These are phyloP conservation scores for Hamigera avellanea DNA, from an alignment of 495 filamentous ascomycete species.

Conservation along the genomic window DNA sequence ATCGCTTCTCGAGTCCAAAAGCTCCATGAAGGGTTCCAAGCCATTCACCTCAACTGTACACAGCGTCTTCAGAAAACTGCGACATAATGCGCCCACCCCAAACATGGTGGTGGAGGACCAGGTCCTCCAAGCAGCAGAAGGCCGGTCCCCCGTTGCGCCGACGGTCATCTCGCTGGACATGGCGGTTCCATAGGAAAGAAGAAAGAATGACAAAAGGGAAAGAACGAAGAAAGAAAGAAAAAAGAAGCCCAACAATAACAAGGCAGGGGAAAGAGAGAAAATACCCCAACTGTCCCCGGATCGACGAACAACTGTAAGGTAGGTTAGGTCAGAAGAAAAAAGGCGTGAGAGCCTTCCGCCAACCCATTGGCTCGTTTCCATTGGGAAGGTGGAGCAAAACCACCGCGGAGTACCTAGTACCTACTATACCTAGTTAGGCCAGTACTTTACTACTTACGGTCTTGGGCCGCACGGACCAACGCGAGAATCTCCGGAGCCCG, in stretches of 20 bases:
- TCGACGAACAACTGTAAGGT: too few species aligned
- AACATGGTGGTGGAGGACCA: conserved; percentile 31
- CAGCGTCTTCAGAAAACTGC: conserved; percentile 31
- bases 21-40: conserved; percentile 58
- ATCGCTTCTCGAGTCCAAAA: conserved; percentile 62
- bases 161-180: conserved; percentile 26
- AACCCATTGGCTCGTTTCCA: too few species aligned
- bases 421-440: too few species aligned
- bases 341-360: too few species aligned
- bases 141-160: conserved; percentile 28
- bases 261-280: conserved; percentile 1
- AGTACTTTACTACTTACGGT: too few species aligned
- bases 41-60: conserved; percentile 52
- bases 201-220: conserved; percentile 11
- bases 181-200: conserved; percentile 9
- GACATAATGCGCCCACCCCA: conserved; percentile 33
- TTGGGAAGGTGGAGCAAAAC: too few species aligned
- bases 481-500: too few species aligned
- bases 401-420: too few species aligned
- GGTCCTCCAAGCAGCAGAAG: conserved; percentile 32
- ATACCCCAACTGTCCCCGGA: background rate
- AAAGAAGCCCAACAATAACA: too few species aligned
- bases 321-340: too few species aligned
- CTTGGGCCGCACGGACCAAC: too few species aligned
- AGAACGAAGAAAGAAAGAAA: background rate